Conservation (phyloP, 495 filamentous ascomycete species). For the Choiromyces venosus region DNA sequence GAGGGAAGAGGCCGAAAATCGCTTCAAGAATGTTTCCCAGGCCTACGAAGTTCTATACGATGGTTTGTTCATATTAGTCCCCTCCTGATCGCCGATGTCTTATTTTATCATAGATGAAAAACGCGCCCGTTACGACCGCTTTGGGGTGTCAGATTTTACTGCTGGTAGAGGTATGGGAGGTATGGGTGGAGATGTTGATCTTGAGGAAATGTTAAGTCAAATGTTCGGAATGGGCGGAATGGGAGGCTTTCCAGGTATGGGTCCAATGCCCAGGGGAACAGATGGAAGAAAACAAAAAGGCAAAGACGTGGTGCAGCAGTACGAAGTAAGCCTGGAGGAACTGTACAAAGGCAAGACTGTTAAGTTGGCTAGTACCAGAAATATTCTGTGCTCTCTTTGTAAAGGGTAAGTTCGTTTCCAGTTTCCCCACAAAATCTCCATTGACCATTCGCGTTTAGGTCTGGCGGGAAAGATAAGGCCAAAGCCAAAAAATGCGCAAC, state of each 20-base stretch:
- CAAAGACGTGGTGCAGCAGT: constrained; percentile 78
- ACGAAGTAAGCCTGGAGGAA: constrained; percentile 84
- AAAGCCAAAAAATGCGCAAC: constrained; percentile 77
- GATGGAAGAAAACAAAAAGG: constrained; percentile 59
- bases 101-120: constrained; percentile 53
- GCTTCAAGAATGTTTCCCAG: constrained; percentile 84
- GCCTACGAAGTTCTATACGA: constrained; percentile 97
- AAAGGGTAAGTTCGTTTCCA: constrained; percentile 53
- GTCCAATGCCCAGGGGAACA: constrained; percentile 46
- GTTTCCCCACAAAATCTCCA: background rate
- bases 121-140: constrained; percentile 80
- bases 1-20: constrained; percentile 74
- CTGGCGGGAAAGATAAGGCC: constrained; percentile 84
- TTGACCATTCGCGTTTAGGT: constrained; percentile 32
- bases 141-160: constrained; percentile 95
- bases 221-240: constrained; percentile 83
- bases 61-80: constrained; percentile 42
- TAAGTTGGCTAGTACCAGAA: constrained; percentile 88
- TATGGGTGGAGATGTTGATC: constrained; percentile 65
- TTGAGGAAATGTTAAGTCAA: constrained; percentile 84
- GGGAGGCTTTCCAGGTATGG: constrained; percentile 47
- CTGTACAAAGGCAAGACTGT: constrained; percentile 98
- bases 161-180: constrained; percentile 56
- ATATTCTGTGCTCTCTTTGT: constrained; percentile 78
- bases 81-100: background rate